These are phyloP conservation scores for Ascochyta fabae DNA, from an alignment of 2,329 filamentous ascomycete species.

Conservation along the genomic window DNA sequence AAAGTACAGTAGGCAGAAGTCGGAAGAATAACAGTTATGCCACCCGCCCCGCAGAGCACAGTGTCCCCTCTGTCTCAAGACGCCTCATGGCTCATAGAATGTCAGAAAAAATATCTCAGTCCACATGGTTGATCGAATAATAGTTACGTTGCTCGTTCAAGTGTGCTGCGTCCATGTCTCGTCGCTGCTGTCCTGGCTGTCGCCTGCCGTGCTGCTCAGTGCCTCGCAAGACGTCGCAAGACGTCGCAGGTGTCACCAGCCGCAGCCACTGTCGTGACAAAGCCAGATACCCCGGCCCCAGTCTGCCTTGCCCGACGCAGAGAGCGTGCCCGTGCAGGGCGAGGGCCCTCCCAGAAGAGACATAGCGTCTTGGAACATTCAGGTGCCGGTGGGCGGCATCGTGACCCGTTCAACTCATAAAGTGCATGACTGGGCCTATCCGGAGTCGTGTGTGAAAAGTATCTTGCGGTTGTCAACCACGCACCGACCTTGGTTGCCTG, in stretches of 20 bases:
- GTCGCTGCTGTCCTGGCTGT: not conserved
- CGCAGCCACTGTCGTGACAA: not conserved
- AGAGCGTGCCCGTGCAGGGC: too few relatives aligned
- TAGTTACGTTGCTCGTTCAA: not conserved
- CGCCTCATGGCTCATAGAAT: constrained; percentile 4
- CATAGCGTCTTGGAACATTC: not conserved
- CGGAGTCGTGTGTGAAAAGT: not conserved
- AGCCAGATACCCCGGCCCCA: not conserved
- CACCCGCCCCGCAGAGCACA: not conserved
- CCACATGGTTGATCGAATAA: not conserved
- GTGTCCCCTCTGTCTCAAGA: not conserved
- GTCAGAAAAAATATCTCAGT: not conserved
- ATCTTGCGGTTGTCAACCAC: not conserved
- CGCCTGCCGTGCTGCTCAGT: not conserved
- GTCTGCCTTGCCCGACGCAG: not conserved
- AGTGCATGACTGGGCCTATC: not conserved
- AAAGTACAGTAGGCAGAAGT: constrained; percentile 31
- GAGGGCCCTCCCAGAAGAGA: not conserved
- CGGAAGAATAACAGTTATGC: constrained; percentile 19
- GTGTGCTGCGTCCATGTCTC: not conserved
- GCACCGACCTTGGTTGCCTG: not conserved
- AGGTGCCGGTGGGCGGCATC: not conserved
- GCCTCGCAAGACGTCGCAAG: not conserved
- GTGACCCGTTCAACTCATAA: not conserved
- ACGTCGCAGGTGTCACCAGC: too few relatives aligned